Conservation (phyloP, 495 filamentous ascomycete species). For the Podospora bellae-mahoneyi region DNA sequence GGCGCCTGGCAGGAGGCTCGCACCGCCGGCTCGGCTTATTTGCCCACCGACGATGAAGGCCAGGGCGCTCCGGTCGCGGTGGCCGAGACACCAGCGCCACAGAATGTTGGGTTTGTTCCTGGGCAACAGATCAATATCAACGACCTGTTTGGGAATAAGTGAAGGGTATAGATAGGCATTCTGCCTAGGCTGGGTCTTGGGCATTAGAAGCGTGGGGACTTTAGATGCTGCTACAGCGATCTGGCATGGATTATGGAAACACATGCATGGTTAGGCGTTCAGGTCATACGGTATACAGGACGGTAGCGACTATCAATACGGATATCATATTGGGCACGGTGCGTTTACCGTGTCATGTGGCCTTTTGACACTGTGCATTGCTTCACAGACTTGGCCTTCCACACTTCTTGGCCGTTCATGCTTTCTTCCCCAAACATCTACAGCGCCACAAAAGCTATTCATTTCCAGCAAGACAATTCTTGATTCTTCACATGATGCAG, state of each 20-base stretch:
- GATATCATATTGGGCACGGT: background rate
- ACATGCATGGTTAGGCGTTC: background rate
- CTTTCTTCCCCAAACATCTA: background rate
- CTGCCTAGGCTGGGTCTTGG: background rate
- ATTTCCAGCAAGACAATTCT: background rate
- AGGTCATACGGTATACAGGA: background rate
- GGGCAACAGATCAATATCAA: constrained; percentile 32
- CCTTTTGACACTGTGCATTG: background rate
- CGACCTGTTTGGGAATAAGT: constrained; percentile 33
- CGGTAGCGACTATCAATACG: background rate
- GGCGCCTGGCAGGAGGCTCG: constrained; percentile 38
- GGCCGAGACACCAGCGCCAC: background rate
- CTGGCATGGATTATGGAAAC: background rate
- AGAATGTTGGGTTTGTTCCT: constrained; percentile 3
- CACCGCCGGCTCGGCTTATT: constrained; percentile 14
- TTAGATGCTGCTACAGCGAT: background rate
- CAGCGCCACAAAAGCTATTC: background rate
- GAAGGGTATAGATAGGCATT: background rate
- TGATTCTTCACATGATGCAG: background rate
- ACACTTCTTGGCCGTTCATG: background rate
- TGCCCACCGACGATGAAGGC: constrained; percentile 7
- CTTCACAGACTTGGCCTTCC: background rate
- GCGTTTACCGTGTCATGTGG: background rate
- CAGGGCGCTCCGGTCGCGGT: constrained; percentile 13
- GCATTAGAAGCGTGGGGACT: background rate